phyloP scores from a whole-genome alignment of 176 grass and related monocot genomes.

The Alopecurus myosuroides region DNA sequence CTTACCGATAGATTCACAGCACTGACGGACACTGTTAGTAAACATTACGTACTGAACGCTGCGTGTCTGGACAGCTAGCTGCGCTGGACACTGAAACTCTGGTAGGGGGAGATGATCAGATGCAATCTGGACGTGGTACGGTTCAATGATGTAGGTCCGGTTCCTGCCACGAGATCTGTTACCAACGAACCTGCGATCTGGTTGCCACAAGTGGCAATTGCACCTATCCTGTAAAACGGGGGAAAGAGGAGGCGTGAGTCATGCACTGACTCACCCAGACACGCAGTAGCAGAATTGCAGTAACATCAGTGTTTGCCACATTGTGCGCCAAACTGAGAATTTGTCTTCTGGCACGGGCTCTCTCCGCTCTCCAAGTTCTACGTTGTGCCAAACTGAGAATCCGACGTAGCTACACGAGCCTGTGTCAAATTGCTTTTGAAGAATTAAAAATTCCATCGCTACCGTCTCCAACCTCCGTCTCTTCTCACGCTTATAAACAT shows the following conservation, averaged over 20 bases:
- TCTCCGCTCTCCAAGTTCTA: no score
- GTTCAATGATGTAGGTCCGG: constrained; percentile 20
- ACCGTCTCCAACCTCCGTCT: no score
- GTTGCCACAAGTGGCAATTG: background rate
- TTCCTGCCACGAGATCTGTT: background rate
- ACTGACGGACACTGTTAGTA: background rate
- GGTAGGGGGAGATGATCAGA: constrained; percentile 6
- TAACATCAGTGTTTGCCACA: background rate
- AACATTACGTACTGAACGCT: background rate
- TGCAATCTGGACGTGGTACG: background rate
- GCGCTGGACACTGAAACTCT: background rate
- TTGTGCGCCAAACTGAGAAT: no score
- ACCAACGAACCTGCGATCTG: background rate
- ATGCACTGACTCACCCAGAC: background rate
- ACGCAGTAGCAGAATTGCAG: background rate
- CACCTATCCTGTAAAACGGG: background rate
- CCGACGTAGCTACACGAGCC: no score
- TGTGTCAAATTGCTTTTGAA: no score
- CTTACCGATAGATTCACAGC: background rate
- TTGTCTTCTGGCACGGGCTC: no score
- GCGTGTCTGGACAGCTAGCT: background rate
- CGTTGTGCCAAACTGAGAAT: no score
- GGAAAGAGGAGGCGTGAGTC: background rate
- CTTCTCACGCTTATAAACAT: no score
- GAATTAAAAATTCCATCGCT: no score